phyloP scores from a whole-genome alignment of 495 filamentous ascomycete species.

The Echria macrotheca region DNA sequence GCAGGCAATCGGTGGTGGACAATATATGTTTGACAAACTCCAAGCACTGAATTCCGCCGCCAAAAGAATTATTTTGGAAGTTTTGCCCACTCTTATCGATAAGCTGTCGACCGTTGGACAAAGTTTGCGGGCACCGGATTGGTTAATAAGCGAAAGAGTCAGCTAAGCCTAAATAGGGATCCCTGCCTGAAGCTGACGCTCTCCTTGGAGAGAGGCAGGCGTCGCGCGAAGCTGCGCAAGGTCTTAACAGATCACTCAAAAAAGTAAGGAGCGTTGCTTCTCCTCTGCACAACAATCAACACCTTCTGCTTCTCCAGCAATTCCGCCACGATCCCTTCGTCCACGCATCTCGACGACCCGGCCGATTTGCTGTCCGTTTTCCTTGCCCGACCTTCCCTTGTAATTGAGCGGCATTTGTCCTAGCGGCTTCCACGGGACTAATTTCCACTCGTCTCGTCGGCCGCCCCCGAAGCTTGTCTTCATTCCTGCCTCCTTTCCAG shows the following conservation, averaged over 20 bases:
- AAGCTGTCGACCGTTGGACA: constrained; percentile 12
- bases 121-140: not conserved
- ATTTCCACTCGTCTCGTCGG: constrained; percentile 1
- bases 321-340: constrained; percentile 10
- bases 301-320: not conserved
- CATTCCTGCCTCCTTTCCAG: constrained; percentile 19
- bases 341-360: constrained; percentile 4
- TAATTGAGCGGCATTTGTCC: constrained; percentile 14
- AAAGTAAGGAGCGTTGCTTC: constrained; percentile 17
- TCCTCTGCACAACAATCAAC: constrained; percentile 10
- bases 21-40: not conserved
- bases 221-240: constrained; percentile 12
- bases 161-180: not conserved
- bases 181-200: constrained; percentile 8
- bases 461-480: constrained; percentile 15
- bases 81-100: constrained; percentile 30
- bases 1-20: constrained; percentile 8
- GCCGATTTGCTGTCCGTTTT: not conserved
- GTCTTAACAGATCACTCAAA: constrained; percentile 30
- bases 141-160: constrained; percentile 10
- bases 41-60: not conserved
- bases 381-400: constrained; percentile 15
- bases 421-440: constrained; percentile 10
- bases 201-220: constrained; percentile 5
- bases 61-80: constrained; percentile 17